These are phyloP conservation scores for Chaetoceros tenuissimus DNA, from an alignment of 108 stramenopile species.

Conservation along the genomic window DNA sequence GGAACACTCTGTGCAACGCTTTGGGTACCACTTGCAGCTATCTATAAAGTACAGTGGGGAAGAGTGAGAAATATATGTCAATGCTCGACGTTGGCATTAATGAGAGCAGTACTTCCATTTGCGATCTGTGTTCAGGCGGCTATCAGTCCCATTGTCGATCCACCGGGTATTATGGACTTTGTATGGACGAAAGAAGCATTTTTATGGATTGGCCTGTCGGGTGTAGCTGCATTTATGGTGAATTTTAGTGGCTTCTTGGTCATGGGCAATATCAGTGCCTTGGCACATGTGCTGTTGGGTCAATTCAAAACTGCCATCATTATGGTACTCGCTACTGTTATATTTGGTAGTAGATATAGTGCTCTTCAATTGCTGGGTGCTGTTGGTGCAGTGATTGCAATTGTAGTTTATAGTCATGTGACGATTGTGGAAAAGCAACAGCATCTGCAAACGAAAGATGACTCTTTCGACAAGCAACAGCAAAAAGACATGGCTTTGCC, in stretches of 20 bases:
- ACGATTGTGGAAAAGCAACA: background rate
- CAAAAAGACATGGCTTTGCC: too few species aligned
- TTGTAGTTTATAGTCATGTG: background rate
- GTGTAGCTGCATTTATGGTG: conserved; percentile 5
- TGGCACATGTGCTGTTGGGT: conserved; percentile 6
- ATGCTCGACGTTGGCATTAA: conserved; percentile 7
- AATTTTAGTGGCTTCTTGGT: conserved; percentile 8
- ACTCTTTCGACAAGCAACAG: too few species aligned
- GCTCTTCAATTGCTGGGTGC: background rate
- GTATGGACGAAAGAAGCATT: background rate
- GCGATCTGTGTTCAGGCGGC: background rate
- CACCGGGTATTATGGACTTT: conserved; percentile 4
- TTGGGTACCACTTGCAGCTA: conserved; percentile 10
- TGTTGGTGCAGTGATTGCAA: background rate
- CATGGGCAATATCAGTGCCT: conserved; percentile 4
- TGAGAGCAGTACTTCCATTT: conserved; percentile 3
- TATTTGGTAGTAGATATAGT: background rate
- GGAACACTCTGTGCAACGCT: conserved; percentile 1
- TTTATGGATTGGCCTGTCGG: background rate
- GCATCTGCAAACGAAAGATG: too few species aligned
- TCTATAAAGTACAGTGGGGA: conserved; percentile 7
- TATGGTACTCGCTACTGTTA: background rate
- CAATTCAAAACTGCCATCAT: conserved; percentile 1
- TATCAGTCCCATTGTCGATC: conserved; percentile 3
- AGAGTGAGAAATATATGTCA: background rate